A percentile compares a stretch with the other conserved stretches of the same genome.
These are phyloP conservation scores for Gypsophila paniculata DNA, from an alignment of 179 eudicot genomes.

Conservation along the genomic window DNA sequence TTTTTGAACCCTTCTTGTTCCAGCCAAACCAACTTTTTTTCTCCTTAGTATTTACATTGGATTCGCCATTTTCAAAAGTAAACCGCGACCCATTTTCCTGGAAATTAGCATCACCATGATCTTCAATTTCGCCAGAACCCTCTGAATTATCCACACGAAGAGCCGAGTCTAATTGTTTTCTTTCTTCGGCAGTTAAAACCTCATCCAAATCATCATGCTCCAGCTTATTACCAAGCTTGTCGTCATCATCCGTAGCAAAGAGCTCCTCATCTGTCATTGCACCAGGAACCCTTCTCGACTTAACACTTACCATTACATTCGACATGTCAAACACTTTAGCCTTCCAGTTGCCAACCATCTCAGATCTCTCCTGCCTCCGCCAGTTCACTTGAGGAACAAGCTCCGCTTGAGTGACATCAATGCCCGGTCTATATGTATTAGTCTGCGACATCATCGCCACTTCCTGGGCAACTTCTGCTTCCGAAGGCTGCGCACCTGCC, in stretches of 20 bases:
- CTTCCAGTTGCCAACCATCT: constrained; percentile 85
- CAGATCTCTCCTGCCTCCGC: constrained; percentile 84
- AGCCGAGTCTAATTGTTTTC: constrained; percentile 76
- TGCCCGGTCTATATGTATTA: constrained; percentile 87
- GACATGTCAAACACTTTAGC: constrained; percentile 90
- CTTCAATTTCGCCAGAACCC: constrained; percentile 56
- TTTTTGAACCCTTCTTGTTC: constrained; percentile 65
- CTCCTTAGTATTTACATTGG: constrained; percentile 52
- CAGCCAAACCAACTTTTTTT: constrained; percentile 89
- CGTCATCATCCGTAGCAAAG: constrained; percentile 64
- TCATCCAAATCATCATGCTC: constrained; percentile 70
- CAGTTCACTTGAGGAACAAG: constrained; percentile 75
- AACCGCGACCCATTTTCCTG: constrained; percentile 41
- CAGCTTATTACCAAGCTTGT: constrained; percentile 45
- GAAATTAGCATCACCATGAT: constrained; percentile 39
- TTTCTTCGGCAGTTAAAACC: constrained; percentile 79
- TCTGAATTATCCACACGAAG: constrained; percentile 63
- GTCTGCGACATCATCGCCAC: constrained; percentile 87
- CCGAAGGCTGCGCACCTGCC: constrained; percentile 79
- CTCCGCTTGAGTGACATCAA: constrained; percentile 92
- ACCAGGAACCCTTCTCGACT: constrained; percentile 90
- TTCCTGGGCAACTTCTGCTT: constrained; percentile 82
- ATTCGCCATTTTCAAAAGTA: constrained; percentile 43
- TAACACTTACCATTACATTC: constrained; percentile 85
- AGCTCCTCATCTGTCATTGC: constrained; percentile 96